These are phyloP conservation scores for Backusella sp. DNA, from an alignment of 192 early-diverging fungal genomes.

Conservation along the genomic window DNA sequence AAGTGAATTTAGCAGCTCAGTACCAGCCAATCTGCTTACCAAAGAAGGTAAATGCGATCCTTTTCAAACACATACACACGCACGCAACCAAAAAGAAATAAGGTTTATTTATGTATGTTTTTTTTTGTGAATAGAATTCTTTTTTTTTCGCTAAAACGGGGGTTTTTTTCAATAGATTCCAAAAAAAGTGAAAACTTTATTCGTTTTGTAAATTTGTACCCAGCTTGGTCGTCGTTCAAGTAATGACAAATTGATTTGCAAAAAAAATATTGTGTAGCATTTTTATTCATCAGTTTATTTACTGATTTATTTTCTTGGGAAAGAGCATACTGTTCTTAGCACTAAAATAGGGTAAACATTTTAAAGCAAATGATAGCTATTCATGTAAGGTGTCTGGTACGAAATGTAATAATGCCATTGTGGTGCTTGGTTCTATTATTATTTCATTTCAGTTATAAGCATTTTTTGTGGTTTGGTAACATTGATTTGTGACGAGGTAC, in stretches of 20 bases:
- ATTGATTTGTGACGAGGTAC: background rate
- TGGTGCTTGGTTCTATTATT: background rate
- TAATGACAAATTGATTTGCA: slow-evolving; percentile 3
- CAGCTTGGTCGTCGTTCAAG: background rate
- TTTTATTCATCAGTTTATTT: background rate
- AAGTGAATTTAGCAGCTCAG: background rate
- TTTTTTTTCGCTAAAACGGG: slow-evolving; percentile 9
- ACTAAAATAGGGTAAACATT: background rate
- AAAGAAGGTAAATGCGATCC: background rate
- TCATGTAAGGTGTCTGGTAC: background rate
- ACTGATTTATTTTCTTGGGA: background rate
- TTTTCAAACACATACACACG: slow-evolving; percentile 5
- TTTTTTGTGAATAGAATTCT: slow-evolving; percentile 3
- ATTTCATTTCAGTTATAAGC: background rate
- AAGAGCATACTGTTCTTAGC: background rate
- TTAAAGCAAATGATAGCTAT: background rate
- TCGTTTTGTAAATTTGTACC: background rate
- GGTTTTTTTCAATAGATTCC: slow-evolving; percentile 1
- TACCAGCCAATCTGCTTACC: background rate
- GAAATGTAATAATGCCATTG: background rate
- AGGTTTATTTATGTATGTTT: background rate
- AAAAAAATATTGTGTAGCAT: slow-evolving; percentile 28
- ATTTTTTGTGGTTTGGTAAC: background rate
- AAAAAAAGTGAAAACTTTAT: slow-evolving; percentile 1
- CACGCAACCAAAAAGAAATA: background rate